These are phyloP conservation scores for Epichloe glyceriae DNA, from an alignment of 2,329 filamentous ascomycete species.

Conservation along the genomic window DNA sequence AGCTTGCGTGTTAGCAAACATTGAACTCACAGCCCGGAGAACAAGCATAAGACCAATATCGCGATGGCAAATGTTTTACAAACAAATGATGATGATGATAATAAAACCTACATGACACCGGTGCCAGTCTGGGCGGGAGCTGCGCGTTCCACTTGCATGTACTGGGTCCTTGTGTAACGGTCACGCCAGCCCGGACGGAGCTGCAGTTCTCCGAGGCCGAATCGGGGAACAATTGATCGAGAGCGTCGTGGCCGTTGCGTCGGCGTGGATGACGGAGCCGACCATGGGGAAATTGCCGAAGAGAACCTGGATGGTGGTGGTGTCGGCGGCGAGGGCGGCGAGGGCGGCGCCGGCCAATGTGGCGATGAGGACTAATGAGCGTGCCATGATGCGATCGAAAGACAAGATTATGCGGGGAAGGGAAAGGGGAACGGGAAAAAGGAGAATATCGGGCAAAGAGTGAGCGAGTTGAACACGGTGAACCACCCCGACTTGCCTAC, in stretches of 20 bases:
- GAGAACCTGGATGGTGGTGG: slow-evolving; percentile 16
- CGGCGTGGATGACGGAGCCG: slow-evolving; percentile 19
- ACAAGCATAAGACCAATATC: no score
- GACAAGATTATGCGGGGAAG: no score
- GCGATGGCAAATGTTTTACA: no score
- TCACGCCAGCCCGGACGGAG: slow-evolving; percentile 3
- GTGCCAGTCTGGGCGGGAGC: neutral
- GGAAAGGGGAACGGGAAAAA: no score
- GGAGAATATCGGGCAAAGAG: no score
- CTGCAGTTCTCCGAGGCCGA: slow-evolving; percentile 14
- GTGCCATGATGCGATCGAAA: slow-evolving; percentile 5
- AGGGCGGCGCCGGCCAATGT: slow-evolving; percentile 10
- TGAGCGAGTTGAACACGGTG: no score
- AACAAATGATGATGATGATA: no score
- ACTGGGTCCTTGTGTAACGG: slow-evolving; percentile 16
- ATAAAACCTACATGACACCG: neutral
- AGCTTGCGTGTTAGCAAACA: neutral
- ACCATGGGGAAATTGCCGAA: slow-evolving; percentile 12
- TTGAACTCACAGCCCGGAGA: no score
- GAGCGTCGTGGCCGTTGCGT: slow-evolving; percentile 17
- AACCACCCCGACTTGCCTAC: no score
- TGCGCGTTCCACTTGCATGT: slow-evolving; percentile 9
- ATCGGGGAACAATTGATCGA: slow-evolving; percentile 14
- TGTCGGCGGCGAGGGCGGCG: slow-evolving; percentile 14
- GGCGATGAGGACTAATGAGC: slow-evolving; percentile 11